Percentiles rank a stretch among this genome's conserved stretches.
phyloP scores from a whole-genome alignment of 73 alveolate genomes.

The Paramecium primaurelia region DNA sequence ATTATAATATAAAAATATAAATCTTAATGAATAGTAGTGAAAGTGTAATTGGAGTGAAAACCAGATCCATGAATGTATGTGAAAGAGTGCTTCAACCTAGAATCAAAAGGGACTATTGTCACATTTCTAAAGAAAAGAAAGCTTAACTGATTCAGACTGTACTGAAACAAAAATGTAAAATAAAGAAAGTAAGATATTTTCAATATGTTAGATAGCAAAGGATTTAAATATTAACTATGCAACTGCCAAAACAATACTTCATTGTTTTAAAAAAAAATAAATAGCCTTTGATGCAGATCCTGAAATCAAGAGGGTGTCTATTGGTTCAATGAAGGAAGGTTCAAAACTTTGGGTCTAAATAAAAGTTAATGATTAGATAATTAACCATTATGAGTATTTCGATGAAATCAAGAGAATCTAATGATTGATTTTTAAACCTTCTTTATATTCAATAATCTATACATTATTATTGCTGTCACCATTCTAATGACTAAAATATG shows the following conservation, averaged over 20 bases:
- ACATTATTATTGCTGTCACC: not conserved
- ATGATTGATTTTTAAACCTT: not conserved
- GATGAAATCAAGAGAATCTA: not conserved
- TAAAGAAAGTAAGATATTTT: conserved; percentile 30
- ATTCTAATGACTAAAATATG: not conserved
- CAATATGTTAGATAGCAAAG: not conserved
- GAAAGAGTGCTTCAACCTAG: not conserved
- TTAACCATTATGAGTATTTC: not conserved
- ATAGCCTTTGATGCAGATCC: not conserved
- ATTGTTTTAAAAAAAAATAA: not conserved
- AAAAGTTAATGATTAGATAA: not conserved
- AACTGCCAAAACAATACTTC: conserved; percentile 36
- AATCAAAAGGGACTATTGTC: conserved; percentile 31
- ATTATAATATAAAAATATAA: not conserved
- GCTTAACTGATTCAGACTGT: conserved; percentile 22
- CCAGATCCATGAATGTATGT: not conserved
- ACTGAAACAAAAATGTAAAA: not conserved
- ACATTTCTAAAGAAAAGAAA: conserved; percentile 42
- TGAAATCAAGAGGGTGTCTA: not conserved
- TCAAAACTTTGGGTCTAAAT: not conserved
- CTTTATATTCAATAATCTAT: not conserved
- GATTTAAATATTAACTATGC: conserved; percentile 40
- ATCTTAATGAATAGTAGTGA: conserved; percentile 10
- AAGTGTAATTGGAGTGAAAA: not conserved
- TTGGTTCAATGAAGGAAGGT: not conserved